Conservation (phyloP, 306 rosid species). For the Benincasa hispida region DNA sequence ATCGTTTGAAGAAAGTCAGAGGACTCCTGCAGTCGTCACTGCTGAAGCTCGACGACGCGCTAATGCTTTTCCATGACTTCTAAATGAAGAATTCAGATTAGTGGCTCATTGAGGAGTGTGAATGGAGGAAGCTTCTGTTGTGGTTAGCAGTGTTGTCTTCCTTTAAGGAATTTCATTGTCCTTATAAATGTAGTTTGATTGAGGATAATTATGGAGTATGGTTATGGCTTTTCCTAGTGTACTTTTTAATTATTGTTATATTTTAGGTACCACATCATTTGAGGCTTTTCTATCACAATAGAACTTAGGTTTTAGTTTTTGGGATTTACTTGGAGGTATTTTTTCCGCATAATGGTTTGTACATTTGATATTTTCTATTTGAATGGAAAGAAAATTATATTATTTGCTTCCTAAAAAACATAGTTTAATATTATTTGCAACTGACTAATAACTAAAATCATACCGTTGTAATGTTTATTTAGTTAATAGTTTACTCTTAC, state of each 20-base stretch:
- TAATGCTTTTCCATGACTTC: conserved; percentile 90
- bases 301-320: background rate
- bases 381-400: background rate
- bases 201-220: no score
- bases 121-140: background rate
- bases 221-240: no score
- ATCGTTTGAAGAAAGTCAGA: conserved; percentile 18
- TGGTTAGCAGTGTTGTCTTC: background rate
- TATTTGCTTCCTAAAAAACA: background rate
- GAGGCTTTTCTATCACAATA: background rate
- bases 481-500: background rate
- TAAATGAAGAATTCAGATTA: conserved; percentile 18
- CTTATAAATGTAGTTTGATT: background rate
- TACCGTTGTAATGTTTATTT: background rate
- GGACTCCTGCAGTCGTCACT: conserved; percentile 43
- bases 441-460: background rate
- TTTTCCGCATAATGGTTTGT: background rate
- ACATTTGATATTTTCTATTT: background rate
- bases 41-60: conserved; percentile 65
- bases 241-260: no score
- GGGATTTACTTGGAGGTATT: background rate
- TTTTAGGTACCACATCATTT: no score
- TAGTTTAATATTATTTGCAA: background rate
- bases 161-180: background rate
- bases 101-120: background rate